These are phyloP conservation scores for Pachysandra terminalis DNA, from an alignment of 164 flowering plant species.

Conservation along the genomic window DNA sequence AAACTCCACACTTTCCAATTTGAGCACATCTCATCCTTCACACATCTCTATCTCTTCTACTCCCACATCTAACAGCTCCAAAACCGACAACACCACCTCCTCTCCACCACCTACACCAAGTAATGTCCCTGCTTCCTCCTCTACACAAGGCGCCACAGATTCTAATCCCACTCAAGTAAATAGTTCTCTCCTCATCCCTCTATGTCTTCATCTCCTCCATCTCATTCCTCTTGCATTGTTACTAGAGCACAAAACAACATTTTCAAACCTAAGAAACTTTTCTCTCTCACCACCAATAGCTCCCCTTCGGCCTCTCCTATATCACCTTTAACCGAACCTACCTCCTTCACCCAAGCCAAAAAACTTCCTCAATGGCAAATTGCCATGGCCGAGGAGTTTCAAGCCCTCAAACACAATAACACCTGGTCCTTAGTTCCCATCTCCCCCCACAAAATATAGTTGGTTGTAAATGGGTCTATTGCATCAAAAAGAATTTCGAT, in stretches of 20 bases:
- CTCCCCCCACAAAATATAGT: not conserved
- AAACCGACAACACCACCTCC: no score
- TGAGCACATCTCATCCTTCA: no score
- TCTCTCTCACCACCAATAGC: not conserved
- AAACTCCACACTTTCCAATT: no score
- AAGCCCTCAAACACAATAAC: not conserved
- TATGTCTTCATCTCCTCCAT: not conserved
- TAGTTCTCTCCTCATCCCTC: not conserved
- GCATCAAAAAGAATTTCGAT: no score
- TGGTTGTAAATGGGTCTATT: no score
- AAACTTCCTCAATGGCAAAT: not conserved
- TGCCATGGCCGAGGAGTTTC: slow-evolving; percentile 1
- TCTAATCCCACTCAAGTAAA: not conserved
- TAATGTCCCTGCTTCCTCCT: no score
- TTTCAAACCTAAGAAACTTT: not conserved
- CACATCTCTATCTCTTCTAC: no score
- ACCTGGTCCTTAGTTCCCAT: slow-evolving; percentile 1
- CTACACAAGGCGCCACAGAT: not conserved
- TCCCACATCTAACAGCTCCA: no score
- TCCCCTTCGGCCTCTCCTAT: no score
- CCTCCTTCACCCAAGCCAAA: not conserved
- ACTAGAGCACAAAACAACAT: not conserved
- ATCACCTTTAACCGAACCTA: slow-evolving; percentile 2
- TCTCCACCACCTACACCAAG: no score
- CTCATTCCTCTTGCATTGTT: not conserved